Base-by-base conservation (phyloP, 768 basidiomycete species). In the Tephrocybe sp. region DNA sequence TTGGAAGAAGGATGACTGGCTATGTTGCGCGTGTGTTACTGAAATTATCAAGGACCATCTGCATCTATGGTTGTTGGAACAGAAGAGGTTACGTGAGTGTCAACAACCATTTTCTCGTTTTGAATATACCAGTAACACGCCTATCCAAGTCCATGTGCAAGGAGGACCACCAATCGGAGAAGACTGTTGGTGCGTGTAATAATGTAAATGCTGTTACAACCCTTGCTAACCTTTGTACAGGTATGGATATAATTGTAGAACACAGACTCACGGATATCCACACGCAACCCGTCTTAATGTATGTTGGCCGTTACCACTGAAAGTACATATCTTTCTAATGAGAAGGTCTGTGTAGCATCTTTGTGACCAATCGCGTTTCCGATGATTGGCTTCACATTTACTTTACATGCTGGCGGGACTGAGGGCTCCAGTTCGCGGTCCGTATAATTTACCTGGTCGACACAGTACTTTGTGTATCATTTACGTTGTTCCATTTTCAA, bases 181-280 rank as follows among this genome's bases (percentile, higher is more conserved):
- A 28, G 59, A 69, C 28, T 69, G 67, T 42, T 65, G 62, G 65
- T 64, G 43, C 7, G 60, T 58, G 19, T 15, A 12, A 13, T 27
- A 4, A 24, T 42, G 25, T 16, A 31, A 2, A 7, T 37, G 22
- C n/a, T 22, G 16, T 31, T 11, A 18, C 9, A 1, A 13, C 1
- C 38, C 7, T 25, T 15, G 13, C n/a, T 39, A 35, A 1, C 7
- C 21, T 3, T 45, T 19, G n/a, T 39, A 39, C 22, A 65, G 65
- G 64, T 67, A 68, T 50, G 67, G 68, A 13, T 69, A 65, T 44
- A 53, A 64, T 18, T 69, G 67, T 44, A 43, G 57, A 35, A 64
- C 60, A 2, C 68, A 69, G 37, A 61, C 44, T 9, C 57, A 64
- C 21, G 61, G 35, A 6, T 5, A 31, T 3, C 52, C 41, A 38